Percentiles rank a stretch among this genome's conserved stretches.
Evolutionary conservation across 2,329 filamentous ascomycete species (phyloP).

Genomic region (Claviceps maximensis): DNA sequence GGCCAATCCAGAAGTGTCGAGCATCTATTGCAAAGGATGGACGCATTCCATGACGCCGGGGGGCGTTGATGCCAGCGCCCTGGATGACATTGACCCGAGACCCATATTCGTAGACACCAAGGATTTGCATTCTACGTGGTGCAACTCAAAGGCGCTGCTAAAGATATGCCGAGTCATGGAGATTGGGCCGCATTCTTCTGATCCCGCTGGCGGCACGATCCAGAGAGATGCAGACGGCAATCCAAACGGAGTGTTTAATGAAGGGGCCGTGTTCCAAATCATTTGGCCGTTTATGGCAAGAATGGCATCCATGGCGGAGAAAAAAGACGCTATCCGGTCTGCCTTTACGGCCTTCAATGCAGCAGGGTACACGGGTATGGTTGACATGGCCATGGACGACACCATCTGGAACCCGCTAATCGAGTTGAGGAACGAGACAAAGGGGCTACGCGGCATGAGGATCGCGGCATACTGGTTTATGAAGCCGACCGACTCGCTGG

Average conservation of each 20-base stretch:
- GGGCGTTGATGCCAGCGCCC: slow-evolving; percentile 27
- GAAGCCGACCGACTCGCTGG: slow-evolving; percentile 29
- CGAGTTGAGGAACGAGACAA: slow-evolving; percentile 26
- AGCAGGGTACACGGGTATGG: slow-evolving; percentile 40
- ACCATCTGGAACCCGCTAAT: slow-evolving; percentile 38
- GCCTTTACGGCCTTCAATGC: slow-evolving; percentile 37
- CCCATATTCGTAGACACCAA: slow-evolving; percentile 45
- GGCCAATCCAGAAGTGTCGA: slow-evolving; percentile 30
- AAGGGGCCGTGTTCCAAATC: slow-evolving; percentile 37
- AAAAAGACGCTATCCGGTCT: slow-evolving; percentile 31
- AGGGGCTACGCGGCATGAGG: slow-evolving; percentile 22
- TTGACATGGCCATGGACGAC: slow-evolving; percentile 51
- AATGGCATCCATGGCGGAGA: slow-evolving; percentile 33
- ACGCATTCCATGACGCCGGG: slow-evolving; percentile 36
- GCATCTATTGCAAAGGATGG: slow-evolving; percentile 43
- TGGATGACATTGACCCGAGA: slow-evolving; percentile 39
- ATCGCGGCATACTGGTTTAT: slow-evolving; percentile 46
- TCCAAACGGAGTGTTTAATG: slow-evolving; percentile 36
- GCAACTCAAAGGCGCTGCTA: slow-evolving; percentile 34
- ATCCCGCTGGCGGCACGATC: slow-evolving; percentile 38
- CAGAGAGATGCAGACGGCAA: slow-evolving; percentile 34
- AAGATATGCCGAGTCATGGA: slow-evolving; percentile 28
- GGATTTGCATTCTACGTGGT: slow-evolving; percentile 44
- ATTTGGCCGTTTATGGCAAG: slow-evolving; percentile 42
- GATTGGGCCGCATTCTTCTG: slow-evolving; percentile 26